A percentile compares a stretch with the other conserved stretches of the same genome.
phyloP scores from a whole-genome alignment of 2,329 filamentous ascomycete genomes.

The Coniochaeta ligniaria region DNA sequence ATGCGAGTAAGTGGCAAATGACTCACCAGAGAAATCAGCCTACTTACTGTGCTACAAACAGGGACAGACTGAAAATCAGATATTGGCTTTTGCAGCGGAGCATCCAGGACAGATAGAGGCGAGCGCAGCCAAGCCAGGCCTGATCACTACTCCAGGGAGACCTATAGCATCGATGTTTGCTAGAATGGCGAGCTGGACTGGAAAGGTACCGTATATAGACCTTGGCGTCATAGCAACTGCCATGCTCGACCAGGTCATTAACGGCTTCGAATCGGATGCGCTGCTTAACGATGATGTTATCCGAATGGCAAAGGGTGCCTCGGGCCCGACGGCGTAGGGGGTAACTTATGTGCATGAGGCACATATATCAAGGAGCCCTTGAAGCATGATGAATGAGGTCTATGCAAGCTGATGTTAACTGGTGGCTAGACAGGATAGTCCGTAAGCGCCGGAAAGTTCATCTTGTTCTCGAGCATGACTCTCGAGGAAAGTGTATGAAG shows the following conservation, averaged over 20 bases:
- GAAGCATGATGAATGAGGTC: no score
- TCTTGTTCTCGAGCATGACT: no score
- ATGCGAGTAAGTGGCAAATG: constrained; percentile 34
- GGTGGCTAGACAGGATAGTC: no score
- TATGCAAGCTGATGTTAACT: no score
- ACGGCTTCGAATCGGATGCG: constrained; percentile 39
- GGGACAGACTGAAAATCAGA: constrained; percentile 37
- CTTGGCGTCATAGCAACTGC: constrained; percentile 30
- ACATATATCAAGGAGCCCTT: not conserved
- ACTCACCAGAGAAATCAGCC: not conserved
- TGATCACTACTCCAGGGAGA: constrained; percentile 26
- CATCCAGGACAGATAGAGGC: constrained; percentile 29
- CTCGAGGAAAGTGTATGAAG: not conserved
- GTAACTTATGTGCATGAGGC: not conserved
- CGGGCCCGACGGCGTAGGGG: not conserved
- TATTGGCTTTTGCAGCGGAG: constrained; percentile 32
- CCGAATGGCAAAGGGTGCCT: constrained; percentile 20
- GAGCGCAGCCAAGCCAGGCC: constrained; percentile 32
- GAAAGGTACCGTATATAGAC: constrained; percentile 25
- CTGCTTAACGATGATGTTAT: constrained; percentile 33
- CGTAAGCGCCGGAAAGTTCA: no score
- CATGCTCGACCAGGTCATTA: constrained; percentile 33
- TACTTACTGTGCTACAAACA: constrained; percentile 12
- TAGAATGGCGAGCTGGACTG: constrained; percentile 10
- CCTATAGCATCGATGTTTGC: constrained; percentile 13